Percentiles rank a stretch among this genome's conserved stretches.
These are phyloP conservation scores for Aspergillus cavernicola DNA, from an alignment of 495 filamentous ascomycete species.

Conservation along the genomic window DNA sequence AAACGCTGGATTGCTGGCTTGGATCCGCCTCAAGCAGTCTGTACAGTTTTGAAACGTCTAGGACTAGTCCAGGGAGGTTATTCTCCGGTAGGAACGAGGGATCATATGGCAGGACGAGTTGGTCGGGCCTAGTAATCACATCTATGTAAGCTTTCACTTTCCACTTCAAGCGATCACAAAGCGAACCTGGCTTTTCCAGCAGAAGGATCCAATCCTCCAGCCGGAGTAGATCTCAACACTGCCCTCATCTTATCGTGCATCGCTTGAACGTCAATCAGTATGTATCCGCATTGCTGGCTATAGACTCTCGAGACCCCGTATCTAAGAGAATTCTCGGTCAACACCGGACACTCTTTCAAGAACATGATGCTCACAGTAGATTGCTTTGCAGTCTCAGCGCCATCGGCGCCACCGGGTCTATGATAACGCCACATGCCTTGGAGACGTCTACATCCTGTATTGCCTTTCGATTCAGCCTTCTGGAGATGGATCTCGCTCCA, in stretches of 20 bases:
- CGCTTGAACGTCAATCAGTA: conserved; percentile 73
- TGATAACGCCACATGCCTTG: conserved; percentile 83
- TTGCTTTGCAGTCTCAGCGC: conserved; percentile 90
- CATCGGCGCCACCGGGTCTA: conserved; percentile 79
- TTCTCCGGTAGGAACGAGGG: conserved; percentile 78
- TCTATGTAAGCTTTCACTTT: background rate
- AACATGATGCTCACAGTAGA: conserved; percentile 55
- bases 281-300: conserved; percentile 80
- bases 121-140: conserved; percentile 57
- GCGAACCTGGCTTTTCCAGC: conserved; percentile 68
- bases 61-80: conserved; percentile 51
- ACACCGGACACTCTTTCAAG: background rate
- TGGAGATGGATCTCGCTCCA: conserved; percentile 66
- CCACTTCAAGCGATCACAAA: background rate
- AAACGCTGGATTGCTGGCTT: conserved; percentile 17
- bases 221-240: conserved; percentile 54
- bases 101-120: conserved; percentile 77
- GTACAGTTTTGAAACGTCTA: conserved; percentile 44
- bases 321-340: conserved; percentile 31
- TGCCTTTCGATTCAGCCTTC: conserved; percentile 77
- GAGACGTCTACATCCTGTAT: conserved; percentile 84
- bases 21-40: conserved; percentile 5
- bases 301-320: conserved; percentile 84
- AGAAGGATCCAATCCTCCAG: conserved; percentile 61
- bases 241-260: conserved; percentile 68